phyloP scores from a whole-genome alignment of 441 rosid genomes.

The Kokia cookei region DNA sequence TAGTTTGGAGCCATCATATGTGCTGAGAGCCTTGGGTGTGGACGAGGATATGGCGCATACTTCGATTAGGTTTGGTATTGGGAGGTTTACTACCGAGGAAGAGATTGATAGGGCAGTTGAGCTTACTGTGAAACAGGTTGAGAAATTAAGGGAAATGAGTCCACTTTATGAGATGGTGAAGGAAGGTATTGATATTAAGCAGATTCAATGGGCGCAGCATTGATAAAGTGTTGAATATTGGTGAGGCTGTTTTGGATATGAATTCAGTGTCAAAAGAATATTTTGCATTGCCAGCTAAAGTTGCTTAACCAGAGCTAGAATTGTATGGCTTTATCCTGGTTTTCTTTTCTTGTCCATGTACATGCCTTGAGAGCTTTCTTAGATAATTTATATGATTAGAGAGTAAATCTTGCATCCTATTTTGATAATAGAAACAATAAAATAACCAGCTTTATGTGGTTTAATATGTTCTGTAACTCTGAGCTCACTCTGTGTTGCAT shows the following conservation, averaged over 20 bases:
- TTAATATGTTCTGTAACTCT: not conserved
- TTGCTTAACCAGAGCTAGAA: not conserved
- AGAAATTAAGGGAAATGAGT: constrained; percentile 94
- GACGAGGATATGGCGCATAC: constrained; percentile 99
- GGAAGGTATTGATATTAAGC: constrained; percentile 86
- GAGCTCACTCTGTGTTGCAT: not conserved
- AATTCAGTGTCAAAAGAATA: not conserved
- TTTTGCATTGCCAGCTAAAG: not conserved
- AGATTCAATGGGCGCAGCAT: constrained; percentile 92
- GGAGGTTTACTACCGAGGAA: constrained; percentile 85
- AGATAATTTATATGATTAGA: constrained; percentile 7
- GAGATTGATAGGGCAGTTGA: constrained; percentile 81
- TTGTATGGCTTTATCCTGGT: not conserved
- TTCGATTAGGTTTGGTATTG: constrained; percentile 90
- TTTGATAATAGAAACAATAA: constrained; percentile 9
- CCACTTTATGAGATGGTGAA: constrained; percentile 94
- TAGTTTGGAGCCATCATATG: constrained; percentile 89
- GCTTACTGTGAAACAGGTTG: constrained; percentile 81
- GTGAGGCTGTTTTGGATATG: constrained; percentile 1
- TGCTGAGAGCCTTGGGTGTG: constrained; percentile 90
- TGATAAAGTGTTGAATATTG: constrained; percentile 22
- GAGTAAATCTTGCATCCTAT: not conserved
- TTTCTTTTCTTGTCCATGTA: not conserved
- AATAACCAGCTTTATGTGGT: not conserved
- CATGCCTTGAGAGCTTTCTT: constrained; percentile 16